Percentiles rank a stretch among this genome's conserved stretches.
Conservation (phyloP, 257 asterid genomes). For the Solanum peruvianum region DNA sequence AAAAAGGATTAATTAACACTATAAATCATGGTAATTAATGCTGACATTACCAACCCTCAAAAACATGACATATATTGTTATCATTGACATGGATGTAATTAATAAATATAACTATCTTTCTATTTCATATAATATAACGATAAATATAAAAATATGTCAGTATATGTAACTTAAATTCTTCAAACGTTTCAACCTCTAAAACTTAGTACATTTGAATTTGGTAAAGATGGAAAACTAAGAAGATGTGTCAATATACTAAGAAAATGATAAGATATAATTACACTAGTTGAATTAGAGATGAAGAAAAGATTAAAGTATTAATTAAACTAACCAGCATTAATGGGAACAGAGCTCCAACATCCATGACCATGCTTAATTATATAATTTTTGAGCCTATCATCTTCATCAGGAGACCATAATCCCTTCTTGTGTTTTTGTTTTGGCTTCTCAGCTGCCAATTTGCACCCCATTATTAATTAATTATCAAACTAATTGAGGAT, state of each 20-base stretch:
- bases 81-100: background rate
- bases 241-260: background rate
- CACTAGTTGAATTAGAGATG: background rate
- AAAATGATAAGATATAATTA: background rate
- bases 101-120: background rate
- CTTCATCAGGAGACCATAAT: slow-evolving; percentile 89
- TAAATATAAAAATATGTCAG: background rate
- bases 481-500: background rate
- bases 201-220: background rate
- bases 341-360: slow-evolving; percentile 80
- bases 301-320: background rate
- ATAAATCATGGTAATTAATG: background rate
- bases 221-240: background rate
- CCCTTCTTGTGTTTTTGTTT: slow-evolving; percentile 70
- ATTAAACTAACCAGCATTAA: slow-evolving; percentile 58
- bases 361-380: slow-evolving; percentile 46
- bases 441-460: slow-evolving; percentile 11
- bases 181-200: background rate
- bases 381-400: slow-evolving; percentile 57
- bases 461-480: slow-evolving; percentile 25
- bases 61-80: background rate
- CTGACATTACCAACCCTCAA: background rate
- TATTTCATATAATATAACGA: background rate
- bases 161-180: background rate
- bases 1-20: too few species aligned